Base-by-base conservation (phyloP, 2,329 filamentous ascomycete species). In the Neonectria coccinea region DNA sequence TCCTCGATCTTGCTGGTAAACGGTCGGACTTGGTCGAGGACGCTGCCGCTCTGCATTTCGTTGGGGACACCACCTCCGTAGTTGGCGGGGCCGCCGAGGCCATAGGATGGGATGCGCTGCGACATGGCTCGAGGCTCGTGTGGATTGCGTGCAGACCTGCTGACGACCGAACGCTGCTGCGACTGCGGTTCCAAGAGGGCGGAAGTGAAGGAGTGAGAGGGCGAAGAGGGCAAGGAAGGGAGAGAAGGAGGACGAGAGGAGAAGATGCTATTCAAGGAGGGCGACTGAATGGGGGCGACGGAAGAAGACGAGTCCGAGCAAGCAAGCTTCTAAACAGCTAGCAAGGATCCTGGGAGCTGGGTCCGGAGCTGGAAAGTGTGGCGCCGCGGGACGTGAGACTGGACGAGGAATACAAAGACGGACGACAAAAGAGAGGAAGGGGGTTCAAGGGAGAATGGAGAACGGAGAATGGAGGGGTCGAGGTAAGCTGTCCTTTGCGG, bases 1-100 rank as follows among this genome's bases (percentile, higher is more conserved):
- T 99, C 96, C 83, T 99, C 96, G 71, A 99, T 95, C 87, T 97
- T 98, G 90, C 92, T 97, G 56, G 96, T 99, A 81, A 98, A 94
- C 79, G 94, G 89, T 69, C 96, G 88, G 77, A 99, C 93, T 74
- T 93, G 88, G 79, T 97, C 96, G 73, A 99, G 88, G 62, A 79
- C 64, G 71, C 73, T 73, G 57, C 74, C 76, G 62, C 91, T 89
- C 79, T 89, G 87, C 74, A 94, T 90, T 33, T 77, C 74, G 39
- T 66, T 69, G 82, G 84, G 74, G 83, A 85, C 64, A 84, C 85
- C 64, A 84, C 84, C 88, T 68, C 88, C 90, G 75, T 93, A 94
- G 69, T 89, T 88, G 76, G 75, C 75, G 57, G 89, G 90, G 79
- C 90, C 87, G 75, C 91, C 91, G 78, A 96, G 88, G 82, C 94